These are phyloP conservation scores for Epichloe hybrida DNA, from an alignment of 2,329 filamentous ascomycete genomes.

Conservation along the genomic window DNA sequence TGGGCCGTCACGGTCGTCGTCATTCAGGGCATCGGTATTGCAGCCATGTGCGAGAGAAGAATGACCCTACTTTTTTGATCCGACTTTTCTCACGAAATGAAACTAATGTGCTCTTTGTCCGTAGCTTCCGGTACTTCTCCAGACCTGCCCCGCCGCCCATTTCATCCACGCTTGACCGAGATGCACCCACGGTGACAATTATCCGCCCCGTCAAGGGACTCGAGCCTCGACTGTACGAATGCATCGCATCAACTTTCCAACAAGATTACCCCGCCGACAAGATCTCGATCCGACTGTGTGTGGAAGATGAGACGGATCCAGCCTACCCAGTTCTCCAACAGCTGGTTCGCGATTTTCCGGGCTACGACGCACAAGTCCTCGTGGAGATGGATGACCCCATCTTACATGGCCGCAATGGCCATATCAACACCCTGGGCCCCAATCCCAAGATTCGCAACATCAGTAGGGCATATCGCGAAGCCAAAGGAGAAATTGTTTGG, in stretches of 20 bases:
- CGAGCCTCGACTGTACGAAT: conserved; percentile 83
- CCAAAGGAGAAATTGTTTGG: conserved; percentile 81
- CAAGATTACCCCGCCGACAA: conserved; percentile 69
- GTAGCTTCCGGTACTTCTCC: conserved; percentile 40
- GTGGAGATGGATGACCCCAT: conserved; percentile 72
- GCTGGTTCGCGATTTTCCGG: conserved; percentile 59
- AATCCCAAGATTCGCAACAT: conserved; percentile 99
- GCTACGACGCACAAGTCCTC: conserved; percentile 56
- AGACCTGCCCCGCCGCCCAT: conserved; percentile 32
- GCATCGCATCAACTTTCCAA: conserved; percentile 71
- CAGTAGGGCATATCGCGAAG: conserved; percentile 82
- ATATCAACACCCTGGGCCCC: conserved; percentile 56
- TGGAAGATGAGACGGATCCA: conserved; percentile 61
- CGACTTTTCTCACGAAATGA: too few species aligned
- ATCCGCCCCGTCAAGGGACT: conserved; percentile 89
- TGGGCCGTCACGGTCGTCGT: conserved; percentile 40
- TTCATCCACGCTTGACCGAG: conserved; percentile 34
- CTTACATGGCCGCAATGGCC: conserved; percentile 40
- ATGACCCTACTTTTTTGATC: not conserved
- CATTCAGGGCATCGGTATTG: conserved; percentile 43
- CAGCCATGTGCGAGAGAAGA: conserved; percentile 34
- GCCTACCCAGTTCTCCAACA: conserved; percentile 61
- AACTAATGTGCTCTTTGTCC: not conserved
- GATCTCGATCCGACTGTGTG: conserved; percentile 69
- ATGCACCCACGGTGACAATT: conserved; percentile 71